Conservation (phyloP, 805 yeast genomes). For the Yarrowia osloensis region DNA sequence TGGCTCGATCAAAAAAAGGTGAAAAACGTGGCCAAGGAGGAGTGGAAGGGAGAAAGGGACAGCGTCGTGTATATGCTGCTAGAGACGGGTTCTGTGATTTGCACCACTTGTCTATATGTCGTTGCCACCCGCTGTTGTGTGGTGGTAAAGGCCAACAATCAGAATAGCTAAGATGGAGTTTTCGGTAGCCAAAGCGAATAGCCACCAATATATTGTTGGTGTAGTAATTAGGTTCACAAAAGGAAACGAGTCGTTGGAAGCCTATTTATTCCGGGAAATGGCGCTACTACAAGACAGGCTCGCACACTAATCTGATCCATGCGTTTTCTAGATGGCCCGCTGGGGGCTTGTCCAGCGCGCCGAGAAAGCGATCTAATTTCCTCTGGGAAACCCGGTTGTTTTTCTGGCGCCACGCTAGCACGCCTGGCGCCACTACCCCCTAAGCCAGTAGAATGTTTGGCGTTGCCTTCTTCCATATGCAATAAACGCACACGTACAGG, state of each 20-base stretch:
- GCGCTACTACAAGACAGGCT: not conserved
- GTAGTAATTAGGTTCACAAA: constrained; percentile 23
- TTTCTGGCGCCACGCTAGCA: not conserved
- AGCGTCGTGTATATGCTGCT: not conserved
- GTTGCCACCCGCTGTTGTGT: constrained; percentile 3
- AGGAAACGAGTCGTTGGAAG: constrained; percentile 21
- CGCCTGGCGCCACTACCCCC: not conserved
- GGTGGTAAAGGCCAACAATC: not conserved
- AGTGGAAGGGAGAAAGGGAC: not conserved
- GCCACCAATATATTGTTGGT: constrained; percentile 27
- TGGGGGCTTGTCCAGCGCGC: not conserved
- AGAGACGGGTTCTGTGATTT: not conserved
- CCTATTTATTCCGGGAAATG: constrained; percentile 19
- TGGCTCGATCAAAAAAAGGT: not conserved
- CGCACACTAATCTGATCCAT: not conserved
- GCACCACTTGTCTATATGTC: not conserved
- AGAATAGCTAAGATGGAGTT: not conserved
- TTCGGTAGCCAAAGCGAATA: constrained; percentile 10
- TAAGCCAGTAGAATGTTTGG: not conserved
- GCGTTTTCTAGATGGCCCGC: not conserved
- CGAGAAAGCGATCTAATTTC: not conserved
- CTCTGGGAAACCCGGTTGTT: too few relatives aligned
- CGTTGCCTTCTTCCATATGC: constrained; percentile 21
- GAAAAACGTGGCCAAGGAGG: not conserved
- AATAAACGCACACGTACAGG: not conserved